Conservation (phyloP, 1,284 basidiomycete species). For the Trichosporon asahii region DNA sequence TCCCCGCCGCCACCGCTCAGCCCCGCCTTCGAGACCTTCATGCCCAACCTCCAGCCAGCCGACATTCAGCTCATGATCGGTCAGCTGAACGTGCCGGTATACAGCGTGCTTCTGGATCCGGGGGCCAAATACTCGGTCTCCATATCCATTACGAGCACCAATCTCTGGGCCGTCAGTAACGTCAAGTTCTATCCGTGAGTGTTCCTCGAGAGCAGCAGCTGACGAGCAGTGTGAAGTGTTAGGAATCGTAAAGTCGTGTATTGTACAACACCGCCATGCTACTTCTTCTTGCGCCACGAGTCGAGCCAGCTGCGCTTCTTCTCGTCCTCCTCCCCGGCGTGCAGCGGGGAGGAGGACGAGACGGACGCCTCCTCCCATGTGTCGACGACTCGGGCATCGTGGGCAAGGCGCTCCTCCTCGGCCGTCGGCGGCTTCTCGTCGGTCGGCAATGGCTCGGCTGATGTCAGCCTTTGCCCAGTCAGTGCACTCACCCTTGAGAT, state of each 20-base stretch:
- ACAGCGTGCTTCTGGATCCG: slow-evolving; percentile 6
- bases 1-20: neutral
- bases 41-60: neutral
- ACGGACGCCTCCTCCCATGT: slow-evolving; percentile 11
- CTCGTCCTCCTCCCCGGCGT: neutral
- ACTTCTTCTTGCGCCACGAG: slow-evolving; percentile 5
- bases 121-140: neutral
- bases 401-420: neutral
- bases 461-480: neutral
- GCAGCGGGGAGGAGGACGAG: slow-evolving; percentile 1
- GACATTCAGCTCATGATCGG: neutral
- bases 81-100: neutral
- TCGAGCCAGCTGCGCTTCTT: slow-evolving; percentile 5
- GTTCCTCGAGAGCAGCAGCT: neutral
- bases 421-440: neutral
- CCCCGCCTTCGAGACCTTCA: neutral
- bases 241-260: neutral
- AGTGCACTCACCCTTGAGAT: slow-evolving; percentile 4
- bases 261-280: neutral
- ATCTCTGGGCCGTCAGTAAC: neutral
- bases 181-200: neutral
- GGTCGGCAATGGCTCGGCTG: neutral
- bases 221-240: neutral
- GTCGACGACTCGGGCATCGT: slow-evolving; percentile 1
- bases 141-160: neutral